These are phyloP conservation scores for Carex pumila DNA, from an alignment of 176 grass and related monocot species.

Conservation along the genomic window DNA sequence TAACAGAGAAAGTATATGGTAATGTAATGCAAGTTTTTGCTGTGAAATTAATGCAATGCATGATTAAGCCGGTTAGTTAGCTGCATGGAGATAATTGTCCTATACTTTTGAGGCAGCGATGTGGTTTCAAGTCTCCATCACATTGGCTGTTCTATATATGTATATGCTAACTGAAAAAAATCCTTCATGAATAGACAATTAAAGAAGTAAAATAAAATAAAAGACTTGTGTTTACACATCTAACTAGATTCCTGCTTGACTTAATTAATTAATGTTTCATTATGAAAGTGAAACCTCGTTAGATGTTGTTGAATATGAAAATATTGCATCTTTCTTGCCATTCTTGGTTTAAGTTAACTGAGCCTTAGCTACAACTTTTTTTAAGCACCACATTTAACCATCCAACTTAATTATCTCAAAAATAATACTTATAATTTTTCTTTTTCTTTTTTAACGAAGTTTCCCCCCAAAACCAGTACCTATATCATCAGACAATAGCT, in stretches of 20 bases:
- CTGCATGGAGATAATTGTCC: slow-evolving; percentile 13
- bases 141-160: not conserved
- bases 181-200: too few relatives aligned
- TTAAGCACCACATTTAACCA: not conserved
- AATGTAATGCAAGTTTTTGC: not conserved
- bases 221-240: too few relatives aligned
- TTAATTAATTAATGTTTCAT: not conserved
- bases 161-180: too few relatives aligned
- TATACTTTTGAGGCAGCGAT: not conserved
- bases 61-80: slow-evolving; percentile 11
- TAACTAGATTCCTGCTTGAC: too few relatives aligned
- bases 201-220: too few relatives aligned
- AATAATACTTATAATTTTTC: not conserved
- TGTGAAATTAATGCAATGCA: not conserved
- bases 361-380: not conserved
- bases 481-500: not conserved
- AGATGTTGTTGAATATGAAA: not conserved
- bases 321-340: not conserved
- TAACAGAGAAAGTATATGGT: not conserved
- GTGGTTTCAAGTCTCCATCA: slow-evolving; percentile 13
- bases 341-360: not conserved
- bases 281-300: not conserved
- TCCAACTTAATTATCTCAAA: not conserved
- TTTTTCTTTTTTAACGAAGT: not conserved
- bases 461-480: not conserved